Base-by-base conservation (phyloP, 129 eudicot species). In the sunflower (Helianthus annuus) region DNA sequence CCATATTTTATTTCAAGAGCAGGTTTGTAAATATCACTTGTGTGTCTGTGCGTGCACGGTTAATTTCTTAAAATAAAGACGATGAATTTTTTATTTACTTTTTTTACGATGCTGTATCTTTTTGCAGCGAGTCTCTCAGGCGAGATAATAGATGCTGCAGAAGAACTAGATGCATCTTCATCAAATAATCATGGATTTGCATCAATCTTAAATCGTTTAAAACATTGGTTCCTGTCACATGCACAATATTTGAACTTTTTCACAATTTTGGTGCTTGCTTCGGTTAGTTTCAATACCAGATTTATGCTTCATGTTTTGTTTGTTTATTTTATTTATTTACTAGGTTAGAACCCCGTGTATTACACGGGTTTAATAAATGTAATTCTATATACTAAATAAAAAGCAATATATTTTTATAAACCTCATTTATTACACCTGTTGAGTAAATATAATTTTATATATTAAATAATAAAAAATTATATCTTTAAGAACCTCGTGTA, bases 1-100 rank as follows among this genome's bases (percentile, higher is more conserved):
- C 98, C 98, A 1, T 94, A 94, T 82, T 94, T 94, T 69, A 94
- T 94, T 54, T 90, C 98, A 32, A 90, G 98, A 76, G 98, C 98
- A 80, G 98, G 98, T 93, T 78, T 34, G 71, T 24, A 32, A 9
- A 24, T 66, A 17, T 45, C 44, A 0, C 17, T 75, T 38, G 2
- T 58, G 14, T 39, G 3, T 48, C 4, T 6, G 11, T 39, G 40
- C 44, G 51, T 38, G 24, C 45, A 38, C 22, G 29, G 8, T 45
- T 27, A 45, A 71, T n/a, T 57, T 40, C 27, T 9, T 10, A 24
- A 66, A 46, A 46, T 42, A 42, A 7, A 40, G 1, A 6, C 2
- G 46, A 1, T 42, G 46, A 42, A 56, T 10, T 34, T 40, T 72
- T 27, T 49, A 29, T 69, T 22, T 32, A 38, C 54, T 45, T 62